Conservation (phyloP, 345 rosid genomes). For the Triadica sebifera region DNA sequence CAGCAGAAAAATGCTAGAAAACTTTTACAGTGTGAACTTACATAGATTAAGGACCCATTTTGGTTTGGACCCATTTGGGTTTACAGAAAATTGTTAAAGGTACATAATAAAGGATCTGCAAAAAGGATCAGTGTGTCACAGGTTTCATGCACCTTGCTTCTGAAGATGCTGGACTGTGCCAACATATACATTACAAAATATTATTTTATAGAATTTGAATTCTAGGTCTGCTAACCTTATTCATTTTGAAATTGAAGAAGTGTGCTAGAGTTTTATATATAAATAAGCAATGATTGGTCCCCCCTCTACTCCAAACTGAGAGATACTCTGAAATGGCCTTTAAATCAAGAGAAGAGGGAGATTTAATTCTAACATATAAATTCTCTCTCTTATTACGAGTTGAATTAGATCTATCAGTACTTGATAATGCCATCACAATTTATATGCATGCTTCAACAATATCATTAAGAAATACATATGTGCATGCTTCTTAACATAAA, state of each 20-base stretch:
- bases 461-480: background rate
- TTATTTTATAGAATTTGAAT: background rate
- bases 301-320: background rate
- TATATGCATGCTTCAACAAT: background rate
- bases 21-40: background rate
- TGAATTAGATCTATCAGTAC: background rate
- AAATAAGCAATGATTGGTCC: background rate
- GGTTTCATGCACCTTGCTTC: background rate
- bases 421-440: no score
- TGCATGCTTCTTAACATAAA: background rate
- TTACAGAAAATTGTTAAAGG: background rate
- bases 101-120: background rate
- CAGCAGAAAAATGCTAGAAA: background rate
- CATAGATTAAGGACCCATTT: no score
- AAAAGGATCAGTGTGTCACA: background rate
- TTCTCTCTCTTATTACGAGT: background rate
- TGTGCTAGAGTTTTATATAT: background rate
- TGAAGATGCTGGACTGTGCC: background rate
- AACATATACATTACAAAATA: background rate
- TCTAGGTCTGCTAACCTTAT: background rate
- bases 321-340: background rate
- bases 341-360: background rate
- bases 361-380: background rate
- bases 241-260: no score
- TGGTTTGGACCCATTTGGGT: background rate